Evolutionary conservation across 2,329 filamentous ascomycete genomes (phyloP).

Genomic region (Leptographium flavum): DNA sequence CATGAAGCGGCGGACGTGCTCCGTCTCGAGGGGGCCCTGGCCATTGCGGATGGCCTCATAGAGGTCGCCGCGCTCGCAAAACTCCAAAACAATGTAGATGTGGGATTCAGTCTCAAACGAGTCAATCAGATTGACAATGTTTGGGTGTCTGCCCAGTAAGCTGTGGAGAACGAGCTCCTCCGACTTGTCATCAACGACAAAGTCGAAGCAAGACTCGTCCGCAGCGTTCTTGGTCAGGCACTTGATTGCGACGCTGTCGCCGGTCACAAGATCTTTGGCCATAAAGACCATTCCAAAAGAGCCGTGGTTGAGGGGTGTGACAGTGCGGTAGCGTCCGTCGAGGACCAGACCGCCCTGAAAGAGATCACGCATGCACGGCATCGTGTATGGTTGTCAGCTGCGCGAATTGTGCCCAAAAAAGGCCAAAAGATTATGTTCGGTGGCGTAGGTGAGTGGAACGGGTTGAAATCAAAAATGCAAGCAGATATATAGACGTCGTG

Average conservation of each 20-base stretch:
- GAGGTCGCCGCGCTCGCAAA: slow-evolving; percentile 85
- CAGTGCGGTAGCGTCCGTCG: slow-evolving; percentile 77
- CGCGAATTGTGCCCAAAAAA: not conserved
- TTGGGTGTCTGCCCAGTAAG: slow-evolving; percentile 64
- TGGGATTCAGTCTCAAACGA: slow-evolving; percentile 88
- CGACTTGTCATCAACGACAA: slow-evolving; percentile 68
- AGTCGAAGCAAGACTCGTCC: slow-evolving; percentile 43
- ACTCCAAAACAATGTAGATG: slow-evolving; percentile 85
- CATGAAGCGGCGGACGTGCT: slow-evolving; percentile 97
- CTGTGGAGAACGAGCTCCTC: slow-evolving; percentile 71
- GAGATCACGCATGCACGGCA: slow-evolving; percentile 80
- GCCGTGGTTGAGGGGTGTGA: slow-evolving; percentile 93
- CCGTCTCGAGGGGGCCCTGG: slow-evolving; percentile 80
- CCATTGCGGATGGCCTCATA: slow-evolving; percentile 92
- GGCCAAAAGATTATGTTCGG: slow-evolving; percentile 11
- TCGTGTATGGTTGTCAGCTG: slow-evolving; percentile 14
- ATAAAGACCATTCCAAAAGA: slow-evolving; percentile 98
- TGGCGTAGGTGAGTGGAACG: slow-evolving; percentile 4
- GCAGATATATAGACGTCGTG: slow-evolving; percentile 16
- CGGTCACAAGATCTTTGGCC: slow-evolving; percentile 65
- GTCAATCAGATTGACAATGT: slow-evolving; percentile 85
- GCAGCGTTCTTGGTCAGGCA: slow-evolving; percentile 74
- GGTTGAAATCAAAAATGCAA: slow-evolving; percentile 7
- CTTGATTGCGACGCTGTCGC: slow-evolving; percentile 83
- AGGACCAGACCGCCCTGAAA: slow-evolving; percentile 70